Base-by-base conservation (phyloP, 768 basidiomycete species). In the Auricularia auricula-judae region DNA sequence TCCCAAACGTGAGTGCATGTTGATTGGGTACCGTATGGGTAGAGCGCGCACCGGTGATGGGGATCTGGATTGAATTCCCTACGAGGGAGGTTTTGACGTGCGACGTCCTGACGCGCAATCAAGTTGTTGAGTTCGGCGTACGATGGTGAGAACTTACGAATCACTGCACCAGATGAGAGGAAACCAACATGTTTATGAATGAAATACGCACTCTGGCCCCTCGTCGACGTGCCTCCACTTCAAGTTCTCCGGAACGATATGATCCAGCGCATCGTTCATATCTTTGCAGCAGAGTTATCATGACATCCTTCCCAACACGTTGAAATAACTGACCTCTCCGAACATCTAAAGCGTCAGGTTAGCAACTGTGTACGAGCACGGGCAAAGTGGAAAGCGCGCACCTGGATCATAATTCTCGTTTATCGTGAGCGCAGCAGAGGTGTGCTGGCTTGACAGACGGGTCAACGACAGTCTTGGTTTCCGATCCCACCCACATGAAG, bases 211-310 rank as follows among this genome's bases (percentile, higher is more conserved):
- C 92, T 96, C 93, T 58, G 87, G 89, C 23, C 93, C 93, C 78
- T 98, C 94, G 71, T 93, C 92, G 0, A 86, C 91, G 73, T 97
- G 94, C 44, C 78, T 77, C 93, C 93, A 96, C 62, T 83, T 75
- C 14, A 95, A 77, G 14, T 72, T 80, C 72, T 97, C 93, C 0
- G 94, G 94, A 0, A 98, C 92, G 65, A 97, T 85, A 36, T 76
- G 81, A 75, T 97, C 94, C 21, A 97, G 77, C 3, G 91, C 91
- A 91, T 95, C 96, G 70, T 91, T 86, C 93, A 97, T 95, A 72
- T 97, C 94, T 90, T 66, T 65, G 4, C 34, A n/a, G n/a, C 12
- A 33, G 11, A 23, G 2, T 29, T 2, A 29, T 29, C 29, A 29
- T 29, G 29, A 0, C 29, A 29, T 29, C 1, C 1, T 29, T 29